Percentiles rank a stretch among this genome's conserved stretches.
Evolutionary conservation across 352 stramenopile genomes (phyloP).

Genomic region (Phytophthora melonis): DNA sequence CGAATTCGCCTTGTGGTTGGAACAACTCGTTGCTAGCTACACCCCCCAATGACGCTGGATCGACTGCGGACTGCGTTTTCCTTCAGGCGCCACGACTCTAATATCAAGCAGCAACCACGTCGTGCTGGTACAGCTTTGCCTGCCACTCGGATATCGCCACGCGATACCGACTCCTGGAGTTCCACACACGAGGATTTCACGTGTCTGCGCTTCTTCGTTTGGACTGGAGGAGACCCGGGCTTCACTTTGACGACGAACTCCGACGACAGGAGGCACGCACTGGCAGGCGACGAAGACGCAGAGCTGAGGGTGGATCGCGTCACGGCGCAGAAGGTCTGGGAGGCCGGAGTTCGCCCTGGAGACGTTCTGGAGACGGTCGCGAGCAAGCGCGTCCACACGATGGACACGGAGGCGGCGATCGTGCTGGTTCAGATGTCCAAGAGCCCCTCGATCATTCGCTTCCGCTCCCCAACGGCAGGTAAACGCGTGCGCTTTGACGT

Average conservation of each 20-base stretch:
- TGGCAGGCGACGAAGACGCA: slow-evolving; percentile 36
- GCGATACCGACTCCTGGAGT: slow-evolving; percentile 27
- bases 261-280: slow-evolving; percentile 10
- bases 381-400: slow-evolving; percentile 40
- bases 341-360: slow-evolving; percentile 56
- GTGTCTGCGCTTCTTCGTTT: slow-evolving; percentile 63
- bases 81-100: slow-evolving; percentile 10
- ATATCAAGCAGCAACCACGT: not conserved
- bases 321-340: slow-evolving; percentile 48
- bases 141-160: slow-evolving; percentile 1
- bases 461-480: slow-evolving; percentile 33
- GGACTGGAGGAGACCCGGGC: slow-evolving; percentile 36
- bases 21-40: slow-evolving; percentile 2
- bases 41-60: slow-evolving; percentile 25
- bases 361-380: slow-evolving; percentile 67
- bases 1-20: slow-evolving; percentile 15
- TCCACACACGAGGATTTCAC: slow-evolving; percentile 44
- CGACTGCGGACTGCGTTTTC: slow-evolving; percentile 28
- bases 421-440: slow-evolving; percentile 43
- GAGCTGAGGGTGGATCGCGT: slow-evolving; percentile 44
- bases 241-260: slow-evolving; percentile 42
- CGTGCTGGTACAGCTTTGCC: not conserved
- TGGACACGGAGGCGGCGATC: slow-evolving; percentile 47
- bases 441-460: slow-evolving; percentile 53
- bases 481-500: slow-evolving; percentile 52